A percentile compares a stretch with the other conserved stretches of the same genome.
Conservation (phyloP, 164 flowering plant species). For the Macadamia tetraphylla region DNA sequence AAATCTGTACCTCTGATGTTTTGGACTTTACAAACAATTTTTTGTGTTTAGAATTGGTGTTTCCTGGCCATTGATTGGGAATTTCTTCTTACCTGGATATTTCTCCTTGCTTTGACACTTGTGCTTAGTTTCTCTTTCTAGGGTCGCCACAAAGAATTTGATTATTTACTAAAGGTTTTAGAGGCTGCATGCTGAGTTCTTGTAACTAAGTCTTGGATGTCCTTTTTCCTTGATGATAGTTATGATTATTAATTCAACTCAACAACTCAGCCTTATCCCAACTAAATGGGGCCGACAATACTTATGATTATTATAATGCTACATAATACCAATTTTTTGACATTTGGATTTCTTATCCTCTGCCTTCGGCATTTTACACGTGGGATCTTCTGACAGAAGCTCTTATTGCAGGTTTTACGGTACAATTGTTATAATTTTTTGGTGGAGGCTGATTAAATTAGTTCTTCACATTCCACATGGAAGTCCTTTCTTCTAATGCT, state of each 20-base stretch:
- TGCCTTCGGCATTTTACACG: neutral
- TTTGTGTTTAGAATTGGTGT: no score
- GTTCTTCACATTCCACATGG: neutral
- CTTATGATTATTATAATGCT: no score
- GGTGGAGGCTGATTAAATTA: constrained; percentile 7
- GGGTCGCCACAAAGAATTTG: no score
- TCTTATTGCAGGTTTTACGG: constrained; percentile 8
- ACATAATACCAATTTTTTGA: no score
- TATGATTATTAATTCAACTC: neutral
- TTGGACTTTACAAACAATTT: no score
- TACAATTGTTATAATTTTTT: neutral
- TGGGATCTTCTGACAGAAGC: neutral
- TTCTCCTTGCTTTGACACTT: no score
- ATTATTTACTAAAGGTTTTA: neutral
- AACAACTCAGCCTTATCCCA: no score
- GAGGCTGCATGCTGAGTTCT: neutral
- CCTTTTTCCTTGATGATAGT: neutral
- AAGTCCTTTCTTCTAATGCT: neutral
- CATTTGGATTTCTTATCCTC: neutral
- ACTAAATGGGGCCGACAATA: no score
- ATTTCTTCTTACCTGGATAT: no score
- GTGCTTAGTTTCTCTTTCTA: no score
- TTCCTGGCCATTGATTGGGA: no score
- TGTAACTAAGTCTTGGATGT: neutral
- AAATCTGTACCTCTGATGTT: no score